phyloP scores from a whole-genome alignment of 1,284 basidiomycete genomes.

The Chiua sp. region DNA sequence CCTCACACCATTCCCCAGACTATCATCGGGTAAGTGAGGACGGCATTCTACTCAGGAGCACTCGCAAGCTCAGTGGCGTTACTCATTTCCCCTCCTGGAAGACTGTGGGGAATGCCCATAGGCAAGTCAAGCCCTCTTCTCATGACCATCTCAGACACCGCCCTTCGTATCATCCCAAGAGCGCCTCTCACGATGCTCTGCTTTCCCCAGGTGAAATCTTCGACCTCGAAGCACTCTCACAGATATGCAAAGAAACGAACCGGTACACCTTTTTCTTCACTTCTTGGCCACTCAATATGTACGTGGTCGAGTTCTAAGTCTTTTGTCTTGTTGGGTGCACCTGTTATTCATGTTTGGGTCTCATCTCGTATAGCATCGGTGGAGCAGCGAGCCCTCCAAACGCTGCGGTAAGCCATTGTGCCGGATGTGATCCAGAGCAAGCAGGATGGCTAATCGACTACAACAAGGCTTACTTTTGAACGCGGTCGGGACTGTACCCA shows the following conservation, averaged over 20 bases:
- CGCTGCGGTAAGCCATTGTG: slow-evolving; percentile 58
- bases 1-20: too few species aligned
- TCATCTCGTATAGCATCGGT: slow-evolving; percentile 52
- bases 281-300: slow-evolving; percentile 77
- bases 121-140: too few species aligned
- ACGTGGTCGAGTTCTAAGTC: slow-evolving; percentile 26
- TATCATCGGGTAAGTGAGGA: slow-evolving; percentile 47
- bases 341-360: not conserved
- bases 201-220: slow-evolving; percentile 62
- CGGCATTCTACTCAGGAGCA: too few species aligned
- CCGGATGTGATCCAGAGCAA: not conserved
- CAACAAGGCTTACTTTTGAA: slow-evolving; percentile 36
- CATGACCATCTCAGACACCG: not conserved
- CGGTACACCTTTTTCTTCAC: too few species aligned
- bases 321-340: not conserved
- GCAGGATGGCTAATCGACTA: slow-evolving; percentile 2
- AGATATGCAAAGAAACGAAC: slow-evolving; percentile 58
- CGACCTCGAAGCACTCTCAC: slow-evolving; percentile 66
- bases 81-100: not conserved
- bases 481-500: not conserved
- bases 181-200: too few species aligned
- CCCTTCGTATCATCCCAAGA: not conserved
- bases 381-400: too few species aligned
- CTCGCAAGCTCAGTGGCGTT: slow-evolving; percentile 67
- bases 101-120: too few species aligned